Evolutionary conservation across 345 rosid genomes (phyloP).

Genomic region (Eutrema heterophyllum): DNA sequence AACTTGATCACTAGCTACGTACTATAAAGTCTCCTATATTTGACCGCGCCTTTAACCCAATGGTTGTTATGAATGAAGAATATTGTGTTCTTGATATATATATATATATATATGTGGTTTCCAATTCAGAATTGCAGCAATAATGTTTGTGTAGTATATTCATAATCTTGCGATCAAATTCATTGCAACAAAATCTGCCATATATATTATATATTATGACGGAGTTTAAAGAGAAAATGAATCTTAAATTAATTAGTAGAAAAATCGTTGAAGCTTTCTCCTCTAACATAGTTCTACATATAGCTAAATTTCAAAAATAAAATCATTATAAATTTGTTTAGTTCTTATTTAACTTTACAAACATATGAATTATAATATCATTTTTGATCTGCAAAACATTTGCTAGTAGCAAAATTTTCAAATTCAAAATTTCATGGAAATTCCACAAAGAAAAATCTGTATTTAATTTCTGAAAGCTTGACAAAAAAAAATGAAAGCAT

Average conservation of each 20-base stretch:
- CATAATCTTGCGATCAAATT: not conserved
- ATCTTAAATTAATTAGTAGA: not conserved
- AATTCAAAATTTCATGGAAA: not conserved
- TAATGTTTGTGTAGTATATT: not conserved
- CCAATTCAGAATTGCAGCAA: not conserved
- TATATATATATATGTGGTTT: not conserved
- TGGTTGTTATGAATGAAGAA: slow-evolving; percentile 2
- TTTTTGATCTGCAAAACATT: not conserved
- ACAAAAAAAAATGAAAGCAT: not conserved
- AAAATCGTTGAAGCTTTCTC: not conserved
- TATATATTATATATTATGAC: not conserved
- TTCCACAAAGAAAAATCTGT: not conserved
- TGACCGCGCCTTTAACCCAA: slow-evolving; percentile 17
- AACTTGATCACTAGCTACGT: slow-evolving; percentile 19
- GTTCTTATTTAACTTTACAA: not conserved
- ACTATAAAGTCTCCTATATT: slow-evolving; percentile 18
- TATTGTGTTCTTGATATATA: not conserved
- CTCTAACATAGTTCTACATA: not conserved
- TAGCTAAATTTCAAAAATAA: not conserved
- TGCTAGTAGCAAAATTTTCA: not conserved
- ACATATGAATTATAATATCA: not conserved
- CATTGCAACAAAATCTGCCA: not conserved
- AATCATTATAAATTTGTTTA: not conserved
- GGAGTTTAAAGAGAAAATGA: not conserved
- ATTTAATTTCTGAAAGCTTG: not conserved